These are phyloP conservation scores for Fraxinus paxiana DNA, from an alignment of 305 asterid species.

Conservation along the genomic window DNA sequence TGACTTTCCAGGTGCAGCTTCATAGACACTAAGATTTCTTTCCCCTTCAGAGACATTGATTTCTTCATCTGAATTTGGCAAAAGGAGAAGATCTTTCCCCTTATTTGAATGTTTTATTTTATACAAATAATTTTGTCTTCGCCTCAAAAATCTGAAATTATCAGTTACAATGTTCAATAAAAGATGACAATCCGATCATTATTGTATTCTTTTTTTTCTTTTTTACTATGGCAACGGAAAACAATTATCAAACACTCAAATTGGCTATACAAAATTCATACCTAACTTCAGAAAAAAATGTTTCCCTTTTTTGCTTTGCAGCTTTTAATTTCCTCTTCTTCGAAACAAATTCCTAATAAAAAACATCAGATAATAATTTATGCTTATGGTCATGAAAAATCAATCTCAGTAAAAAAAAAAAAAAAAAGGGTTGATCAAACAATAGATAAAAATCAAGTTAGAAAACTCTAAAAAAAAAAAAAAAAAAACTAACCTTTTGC, in stretches of 20 bases:
- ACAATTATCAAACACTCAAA: neutral
- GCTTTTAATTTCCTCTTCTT: constrained; percentile 55
- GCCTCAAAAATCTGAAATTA: constrained; percentile 52
- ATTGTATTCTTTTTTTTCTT: neutral
- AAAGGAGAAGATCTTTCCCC: constrained; percentile 13
- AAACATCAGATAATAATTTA: neutral
- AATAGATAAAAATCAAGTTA: neutral
- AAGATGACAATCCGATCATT: neutral
- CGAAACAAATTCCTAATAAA: constrained; percentile 44
- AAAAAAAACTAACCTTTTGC: constrained; percentile 46
- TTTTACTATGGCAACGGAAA: neutral
- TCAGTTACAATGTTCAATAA: neutral
- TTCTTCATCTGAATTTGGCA: constrained; percentile 20
- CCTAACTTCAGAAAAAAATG: constrained; percentile 45
- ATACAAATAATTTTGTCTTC: constrained; percentile 28
- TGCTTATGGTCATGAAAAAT: neutral
- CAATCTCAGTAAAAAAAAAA: neutral
- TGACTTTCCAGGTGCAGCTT: constrained; percentile 10
- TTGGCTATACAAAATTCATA: constrained; percentile 14
- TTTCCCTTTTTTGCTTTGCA: constrained; percentile 37
- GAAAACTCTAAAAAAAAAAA: too few relatives aligned
- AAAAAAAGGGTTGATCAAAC: neutral
- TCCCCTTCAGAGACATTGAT: constrained; percentile 17
- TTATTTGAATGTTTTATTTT: constrained; percentile 17
- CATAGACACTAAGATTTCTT: constrained; percentile 10